A percentile compares a stretch with the other conserved stretches of the same genome.
These are phyloP conservation scores for Penicillium cataractarum DNA, from an alignment of 495 filamentous ascomycete species.

Conservation along the genomic window DNA sequence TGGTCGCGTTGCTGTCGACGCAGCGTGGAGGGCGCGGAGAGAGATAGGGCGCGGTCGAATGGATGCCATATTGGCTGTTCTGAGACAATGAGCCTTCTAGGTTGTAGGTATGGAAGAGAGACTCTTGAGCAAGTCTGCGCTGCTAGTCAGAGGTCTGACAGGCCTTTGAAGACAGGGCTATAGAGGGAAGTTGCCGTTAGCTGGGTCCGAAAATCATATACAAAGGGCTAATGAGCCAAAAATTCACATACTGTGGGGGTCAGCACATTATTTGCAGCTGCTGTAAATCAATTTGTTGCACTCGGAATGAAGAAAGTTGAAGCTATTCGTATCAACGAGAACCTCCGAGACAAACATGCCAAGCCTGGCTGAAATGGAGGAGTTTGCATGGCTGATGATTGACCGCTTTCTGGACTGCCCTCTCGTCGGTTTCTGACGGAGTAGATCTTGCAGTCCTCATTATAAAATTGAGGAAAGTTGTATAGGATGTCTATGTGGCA, in stretches of 20 bases:
- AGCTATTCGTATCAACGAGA: constrained; percentile 23
- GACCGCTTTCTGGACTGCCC: too few species aligned
- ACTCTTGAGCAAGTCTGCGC: neutral
- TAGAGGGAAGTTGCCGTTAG: neutral
- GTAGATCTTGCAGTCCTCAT: too few species aligned
- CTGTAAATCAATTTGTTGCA: constrained; percentile 10
- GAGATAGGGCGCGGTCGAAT: constrained; percentile 8
- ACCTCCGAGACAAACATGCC: constrained; percentile 25
- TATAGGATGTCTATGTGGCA: neutral
- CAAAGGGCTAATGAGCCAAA: neutral
- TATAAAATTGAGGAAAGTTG: too few species aligned
- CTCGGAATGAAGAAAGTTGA: constrained; percentile 22
- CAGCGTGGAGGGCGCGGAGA: constrained; percentile 18
- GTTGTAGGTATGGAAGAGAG: neutral
- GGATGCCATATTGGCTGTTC: constrained; percentile 23
- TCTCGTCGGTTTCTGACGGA: too few species aligned
- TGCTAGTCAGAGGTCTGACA: constrained; percentile 11
- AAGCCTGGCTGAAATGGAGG: neutral
- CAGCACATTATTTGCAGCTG: constrained; percentile 4
- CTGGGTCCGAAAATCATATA: neutral
- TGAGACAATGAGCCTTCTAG: neutral
- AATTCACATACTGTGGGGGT: constrained; percentile 9
- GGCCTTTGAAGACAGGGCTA: neutral
- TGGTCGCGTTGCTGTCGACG: constrained; percentile 13
- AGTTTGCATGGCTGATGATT: neutral